Conservation (phyloP, 225 moss, liverwort and hornwort genomes). For the Sphagnum contortum region DNA sequence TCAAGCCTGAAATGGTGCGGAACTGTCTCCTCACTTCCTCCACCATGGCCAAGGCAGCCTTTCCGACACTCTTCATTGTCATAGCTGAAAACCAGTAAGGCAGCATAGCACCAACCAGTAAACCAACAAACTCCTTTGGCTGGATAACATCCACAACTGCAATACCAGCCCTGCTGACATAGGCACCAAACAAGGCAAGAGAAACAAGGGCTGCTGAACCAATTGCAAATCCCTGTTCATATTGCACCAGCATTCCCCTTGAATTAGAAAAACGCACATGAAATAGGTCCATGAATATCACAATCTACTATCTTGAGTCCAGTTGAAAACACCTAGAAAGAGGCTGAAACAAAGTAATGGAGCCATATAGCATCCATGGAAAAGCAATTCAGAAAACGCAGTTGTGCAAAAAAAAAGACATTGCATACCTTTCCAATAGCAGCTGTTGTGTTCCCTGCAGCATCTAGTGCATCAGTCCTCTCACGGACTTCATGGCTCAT, state of each 20-base stretch:
- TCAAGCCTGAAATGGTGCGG: slow-evolving; percentile 49
- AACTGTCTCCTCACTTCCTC: slow-evolving; percentile 96
- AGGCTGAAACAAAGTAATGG: too few relatives aligned
- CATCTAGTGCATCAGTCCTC: slow-evolving; percentile 44
- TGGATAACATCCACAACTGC: slow-evolving; percentile 76
- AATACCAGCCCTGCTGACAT: slow-evolving; percentile 82
- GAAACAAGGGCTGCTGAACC: slow-evolving; percentile 53
- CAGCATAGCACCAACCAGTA: slow-evolving; percentile 84
- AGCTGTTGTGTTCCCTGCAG: slow-evolving; percentile 49
- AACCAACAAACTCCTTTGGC: slow-evolving; percentile 78
- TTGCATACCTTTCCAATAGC: slow-evolving; percentile 34
- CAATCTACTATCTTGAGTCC: too few relatives aligned
- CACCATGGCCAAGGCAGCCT: slow-evolving; percentile 93
- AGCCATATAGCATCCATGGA: too few relatives aligned
- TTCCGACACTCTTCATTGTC: slow-evolving; percentile 98
- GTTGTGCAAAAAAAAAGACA: too few relatives aligned
- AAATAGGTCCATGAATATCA: neutral
- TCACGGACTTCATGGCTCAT: slow-evolving; percentile 32
- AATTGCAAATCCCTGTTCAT: slow-evolving; percentile 36
- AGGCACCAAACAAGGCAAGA: slow-evolving; percentile 80
- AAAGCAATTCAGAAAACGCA: too few relatives aligned
- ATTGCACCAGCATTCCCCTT: neutral
- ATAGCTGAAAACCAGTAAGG: slow-evolving; percentile 95
- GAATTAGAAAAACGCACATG: neutral
- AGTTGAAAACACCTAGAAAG: too few relatives aligned